Conservation (phyloP, 345 rosid genomes). For the Rhodamnia rubescens region DNA sequence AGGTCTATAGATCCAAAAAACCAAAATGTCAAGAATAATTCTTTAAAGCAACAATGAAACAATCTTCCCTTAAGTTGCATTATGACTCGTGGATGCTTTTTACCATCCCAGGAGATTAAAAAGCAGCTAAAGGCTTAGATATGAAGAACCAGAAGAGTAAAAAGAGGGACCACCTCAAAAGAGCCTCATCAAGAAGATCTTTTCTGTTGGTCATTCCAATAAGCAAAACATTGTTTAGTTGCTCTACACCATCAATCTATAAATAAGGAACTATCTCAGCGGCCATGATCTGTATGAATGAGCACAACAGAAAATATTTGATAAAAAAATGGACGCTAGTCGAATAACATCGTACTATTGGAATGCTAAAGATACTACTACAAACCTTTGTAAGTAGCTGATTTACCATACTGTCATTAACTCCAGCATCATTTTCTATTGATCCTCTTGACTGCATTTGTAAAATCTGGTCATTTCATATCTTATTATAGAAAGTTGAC, state of each 20-base stretch:
- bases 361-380: background rate
- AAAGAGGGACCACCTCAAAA: conserved; percentile 49
- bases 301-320: background rate
- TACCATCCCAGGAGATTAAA: background rate
- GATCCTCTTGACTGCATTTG: conserved; percentile 86
- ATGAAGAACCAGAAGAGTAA: background rate
- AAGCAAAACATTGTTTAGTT: conserved; percentile 92
- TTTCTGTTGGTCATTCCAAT: conserved; percentile 99
- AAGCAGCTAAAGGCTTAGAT: background rate
- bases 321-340: background rate
- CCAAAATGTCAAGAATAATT: background rate
- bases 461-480: background rate
- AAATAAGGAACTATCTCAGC: background rate
- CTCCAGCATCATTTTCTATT: conserved; percentile 95
- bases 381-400: conserved; percentile 95
- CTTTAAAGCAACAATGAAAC: background rate
- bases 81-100: background rate
- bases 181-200: conserved; percentile 99
- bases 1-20: conserved; percentile 42
- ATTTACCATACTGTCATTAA: conserved; percentile 94
- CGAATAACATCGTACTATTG: background rate
- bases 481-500: background rate
- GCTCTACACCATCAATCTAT: conserved; percentile 99
- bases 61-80: background rate
- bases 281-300: background rate